These are phyloP conservation scores for Neonectria hederae DNA, from an alignment of 2,329 filamentous ascomycete species.

Conservation along the genomic window DNA sequence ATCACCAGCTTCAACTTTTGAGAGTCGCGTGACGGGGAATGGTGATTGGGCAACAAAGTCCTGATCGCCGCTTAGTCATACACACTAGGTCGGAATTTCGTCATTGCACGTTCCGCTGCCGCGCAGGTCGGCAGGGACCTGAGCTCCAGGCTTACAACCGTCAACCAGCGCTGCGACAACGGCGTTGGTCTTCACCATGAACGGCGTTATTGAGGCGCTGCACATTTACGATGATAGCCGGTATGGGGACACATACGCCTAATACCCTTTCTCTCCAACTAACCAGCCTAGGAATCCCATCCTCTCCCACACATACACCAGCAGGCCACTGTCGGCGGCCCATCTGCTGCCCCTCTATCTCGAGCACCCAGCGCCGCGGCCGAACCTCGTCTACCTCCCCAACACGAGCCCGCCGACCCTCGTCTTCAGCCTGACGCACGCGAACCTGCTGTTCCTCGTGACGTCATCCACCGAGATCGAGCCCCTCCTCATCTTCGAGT, in stretches of 20 bases:
- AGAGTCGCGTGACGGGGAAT: slow-evolving; percentile 19
- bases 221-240: slow-evolving; percentile 98
- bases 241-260: slow-evolving; percentile 55
- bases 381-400: slow-evolving; percentile 86
- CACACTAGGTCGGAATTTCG: slow-evolving; percentile 36
- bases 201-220: slow-evolving; percentile 89
- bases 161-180: slow-evolving; percentile 37
- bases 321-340: slow-evolving; percentile 78
- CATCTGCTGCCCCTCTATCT: slow-evolving; percentile 88
- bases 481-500: slow-evolving; percentile 89
- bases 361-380: slow-evolving; percentile 80
- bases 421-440: slow-evolving; percentile 87
- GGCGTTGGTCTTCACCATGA: slow-evolving; percentile 67
- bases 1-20: slow-evolving; percentile 30
- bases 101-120: slow-evolving; percentile 41
- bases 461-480: slow-evolving; percentile 89
- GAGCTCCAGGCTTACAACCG: slow-evolving; percentile 27
- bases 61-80: slow-evolving; percentile 40
- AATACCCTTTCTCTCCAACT: slow-evolving; percentile 32
- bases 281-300: slow-evolving; percentile 73
- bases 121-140: slow-evolving; percentile 19
- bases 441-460: slow-evolving; percentile 85
- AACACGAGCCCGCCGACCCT: slow-evolving; percentile 86
- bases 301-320: slow-evolving; percentile 88
- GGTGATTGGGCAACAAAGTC: slow-evolving; percentile 34